These are phyloP conservation scores for Barnettozyma botsteinii DNA, from an alignment of 805 yeast species.

Conservation along the genomic window DNA sequence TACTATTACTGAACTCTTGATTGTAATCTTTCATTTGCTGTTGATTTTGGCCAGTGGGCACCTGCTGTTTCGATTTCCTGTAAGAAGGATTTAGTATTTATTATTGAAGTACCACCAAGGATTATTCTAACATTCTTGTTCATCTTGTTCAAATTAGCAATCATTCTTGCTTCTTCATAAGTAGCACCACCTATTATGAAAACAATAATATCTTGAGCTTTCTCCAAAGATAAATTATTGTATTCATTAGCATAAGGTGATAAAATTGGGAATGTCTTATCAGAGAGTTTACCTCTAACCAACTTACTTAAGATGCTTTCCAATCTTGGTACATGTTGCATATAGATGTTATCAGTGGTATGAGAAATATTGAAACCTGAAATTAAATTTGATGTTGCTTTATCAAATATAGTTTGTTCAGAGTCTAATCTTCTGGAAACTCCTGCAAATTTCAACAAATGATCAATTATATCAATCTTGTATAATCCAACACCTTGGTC, in stretches of 20 bases:
- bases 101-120: conserved; percentile 73
- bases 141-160: conserved; percentile 60
- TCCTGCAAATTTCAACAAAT: conserved; percentile 42
- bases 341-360: conserved; percentile 64
- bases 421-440: conserved; percentile 34
- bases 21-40: conserved; percentile 11
- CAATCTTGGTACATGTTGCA: conserved; percentile 85
- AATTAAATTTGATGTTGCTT: conserved; percentile 23
- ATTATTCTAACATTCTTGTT: conserved; percentile 55
- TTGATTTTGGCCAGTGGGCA: conserved; percentile 30
- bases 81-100: conserved; percentile 37
- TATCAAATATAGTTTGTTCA: conserved; percentile 27
- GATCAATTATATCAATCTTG: conserved; percentile 27
- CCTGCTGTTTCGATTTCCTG: conserved; percentile 32
- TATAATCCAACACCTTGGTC: conserved; percentile 28
- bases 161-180: conserved; percentile 83
- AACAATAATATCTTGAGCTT: conserved; percentile 61
- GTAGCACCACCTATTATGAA: conserved; percentile 87
- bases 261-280: conserved; percentile 38
- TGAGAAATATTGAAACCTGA: conserved; percentile 34
- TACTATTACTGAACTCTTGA: conserved; percentile 7
- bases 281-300: conserved; percentile 31
- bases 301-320: conserved; percentile 33
- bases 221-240: conserved; percentile 24
- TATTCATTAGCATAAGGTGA: conserved; percentile 26